Evolutionary conservation across 2,329 filamentous ascomycete species (phyloP).

Genomic region (Trichoderma cornu-damae): DNA sequence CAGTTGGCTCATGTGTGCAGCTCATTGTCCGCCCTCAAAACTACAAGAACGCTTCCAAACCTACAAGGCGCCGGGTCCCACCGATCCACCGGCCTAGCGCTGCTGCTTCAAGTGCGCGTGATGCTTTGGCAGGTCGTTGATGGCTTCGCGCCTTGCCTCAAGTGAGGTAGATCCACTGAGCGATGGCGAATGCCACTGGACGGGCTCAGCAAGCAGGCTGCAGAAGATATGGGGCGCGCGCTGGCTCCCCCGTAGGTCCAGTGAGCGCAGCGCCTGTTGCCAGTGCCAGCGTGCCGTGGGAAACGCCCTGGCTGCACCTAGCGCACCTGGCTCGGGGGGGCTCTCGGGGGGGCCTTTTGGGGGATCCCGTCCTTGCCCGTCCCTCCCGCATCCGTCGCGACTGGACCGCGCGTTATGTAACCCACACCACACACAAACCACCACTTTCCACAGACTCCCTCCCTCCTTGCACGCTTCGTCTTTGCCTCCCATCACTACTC

Average conservation of each 20-base stretch:
- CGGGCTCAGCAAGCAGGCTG: neutral
- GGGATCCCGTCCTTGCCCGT: slow-evolving; percentile 18
- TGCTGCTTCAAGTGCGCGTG: slow-evolving; percentile 13
- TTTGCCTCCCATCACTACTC: neutral
- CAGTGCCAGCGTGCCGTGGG: neutral
- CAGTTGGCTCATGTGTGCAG: no score
- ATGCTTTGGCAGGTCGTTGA: slow-evolving; percentile 7
- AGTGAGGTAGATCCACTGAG: slow-evolving; percentile 13
- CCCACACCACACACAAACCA: slow-evolving; percentile 22
- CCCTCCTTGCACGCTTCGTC: neutral
- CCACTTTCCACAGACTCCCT: neutral
- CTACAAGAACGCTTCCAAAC: neutral
- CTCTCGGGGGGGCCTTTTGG: neutral
- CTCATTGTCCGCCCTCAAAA: neutral
- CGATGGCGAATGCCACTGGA: slow-evolving; percentile 7
- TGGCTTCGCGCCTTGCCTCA: slow-evolving; percentile 15
- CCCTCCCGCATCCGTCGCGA: slow-evolving; percentile 28
- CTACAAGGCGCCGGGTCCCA: slow-evolving; percentile 13
- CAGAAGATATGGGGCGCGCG: neutral
- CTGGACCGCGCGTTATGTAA: slow-evolving; percentile 33
- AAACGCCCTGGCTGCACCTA: neutral
- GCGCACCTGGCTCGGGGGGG: neutral
- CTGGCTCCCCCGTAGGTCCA: neutral
- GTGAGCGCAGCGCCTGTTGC: neutral
- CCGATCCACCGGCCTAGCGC: slow-evolving; percentile 14